phyloP scores from a whole-genome alignment of 768 basidiomycete species.

The Leucosporidium creatinivorum region DNA sequence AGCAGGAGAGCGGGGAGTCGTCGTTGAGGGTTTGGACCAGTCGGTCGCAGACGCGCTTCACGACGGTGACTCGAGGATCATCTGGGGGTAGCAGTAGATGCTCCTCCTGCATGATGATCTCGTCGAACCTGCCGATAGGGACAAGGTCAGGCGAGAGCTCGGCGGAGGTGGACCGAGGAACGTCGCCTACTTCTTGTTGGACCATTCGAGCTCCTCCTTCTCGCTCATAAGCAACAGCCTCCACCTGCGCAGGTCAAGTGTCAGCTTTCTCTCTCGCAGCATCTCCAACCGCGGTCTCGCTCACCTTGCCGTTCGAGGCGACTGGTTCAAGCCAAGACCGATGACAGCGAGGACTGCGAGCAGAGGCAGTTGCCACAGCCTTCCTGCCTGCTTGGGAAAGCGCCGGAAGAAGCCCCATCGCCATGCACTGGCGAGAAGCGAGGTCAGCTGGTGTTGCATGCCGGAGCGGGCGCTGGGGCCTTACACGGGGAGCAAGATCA shows the following conservation, averaged over 20 bases:
- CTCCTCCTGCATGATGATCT: constrained; percentile 43
- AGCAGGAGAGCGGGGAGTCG: constrained; percentile 38
- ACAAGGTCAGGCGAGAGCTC: background rate
- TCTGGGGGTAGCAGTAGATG: constrained; percentile 40
- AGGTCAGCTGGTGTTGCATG: background rate
- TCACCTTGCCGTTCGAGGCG: background rate
- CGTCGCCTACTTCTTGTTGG: constrained; percentile 38
- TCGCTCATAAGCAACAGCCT: constrained; percentile 47
- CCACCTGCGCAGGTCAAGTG: constrained; percentile 45
- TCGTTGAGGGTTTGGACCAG: constrained; percentile 44
- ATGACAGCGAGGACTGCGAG: constrained; percentile 38
- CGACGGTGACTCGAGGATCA: constrained; percentile 41
- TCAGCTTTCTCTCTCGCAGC: constrained; percentile 46
- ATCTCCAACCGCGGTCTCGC: constrained; percentile 41
- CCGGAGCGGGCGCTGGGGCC: background rate
- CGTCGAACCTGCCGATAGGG: constrained; percentile 40
- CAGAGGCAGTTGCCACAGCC: constrained; percentile 46
- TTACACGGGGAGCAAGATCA: constrained; percentile 39
- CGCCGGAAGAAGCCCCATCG: constrained; percentile 42
- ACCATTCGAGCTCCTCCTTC: constrained; percentile 47
- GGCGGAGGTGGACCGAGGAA: background rate
- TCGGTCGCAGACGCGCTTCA: constrained; percentile 42
- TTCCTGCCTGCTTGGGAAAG: constrained; percentile 41
- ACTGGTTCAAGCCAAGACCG: background rate
- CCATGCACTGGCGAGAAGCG: constrained; percentile 4